phyloP scores from a whole-genome alignment of 345 rosid genomes.

The Clarkia xantiana region DNA sequence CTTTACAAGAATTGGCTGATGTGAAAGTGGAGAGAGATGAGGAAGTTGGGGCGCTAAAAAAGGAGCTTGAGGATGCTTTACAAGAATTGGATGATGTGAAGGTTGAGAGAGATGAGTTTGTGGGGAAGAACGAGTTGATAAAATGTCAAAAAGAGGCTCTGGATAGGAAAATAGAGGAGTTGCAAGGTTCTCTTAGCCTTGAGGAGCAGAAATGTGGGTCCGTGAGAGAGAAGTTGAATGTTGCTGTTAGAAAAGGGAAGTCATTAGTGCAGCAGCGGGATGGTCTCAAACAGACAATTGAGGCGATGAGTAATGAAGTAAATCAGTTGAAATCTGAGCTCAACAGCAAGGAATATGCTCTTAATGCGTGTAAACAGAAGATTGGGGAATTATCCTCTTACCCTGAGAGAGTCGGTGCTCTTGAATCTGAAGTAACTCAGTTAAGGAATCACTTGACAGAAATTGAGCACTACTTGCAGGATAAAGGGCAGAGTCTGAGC shows the following conservation, averaged over 20 bases:
- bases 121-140: conserved; percentile 47
- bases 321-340: conserved; percentile 57
- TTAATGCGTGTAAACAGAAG: conserved; percentile 46
- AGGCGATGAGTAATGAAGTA: conserved; percentile 50
- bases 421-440: conserved; percentile 47
- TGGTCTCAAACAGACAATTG: conserved; percentile 56
- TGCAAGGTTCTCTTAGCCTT: conserved; percentile 50
- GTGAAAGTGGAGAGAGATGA: conserved; percentile 41
- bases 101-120: conserved; percentile 57
- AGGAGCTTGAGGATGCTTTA: conserved; percentile 55
- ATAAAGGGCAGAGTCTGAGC: conserved; percentile 39
- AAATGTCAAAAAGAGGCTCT: conserved; percentile 46
- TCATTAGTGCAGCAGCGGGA: conserved; percentile 82
- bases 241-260: conserved; percentile 96
- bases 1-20: conserved; percentile 31
- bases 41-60: conserved; percentile 27
- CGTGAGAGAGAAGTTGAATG: conserved; percentile 68
- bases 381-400: conserved; percentile 38
- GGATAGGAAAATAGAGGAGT: conserved; percentile 36
- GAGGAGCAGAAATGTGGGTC: conserved; percentile 85
- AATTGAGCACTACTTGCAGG: conserved; percentile 41
- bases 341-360: conserved; percentile 29
- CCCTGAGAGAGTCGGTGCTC: conserved; percentile 29
- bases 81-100: conserved; percentile 33
- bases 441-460: conserved; percentile 49